phyloP scores from a whole-genome alignment of 1,284 basidiomycete species.

The Cystobasidium slooffiae region DNA sequence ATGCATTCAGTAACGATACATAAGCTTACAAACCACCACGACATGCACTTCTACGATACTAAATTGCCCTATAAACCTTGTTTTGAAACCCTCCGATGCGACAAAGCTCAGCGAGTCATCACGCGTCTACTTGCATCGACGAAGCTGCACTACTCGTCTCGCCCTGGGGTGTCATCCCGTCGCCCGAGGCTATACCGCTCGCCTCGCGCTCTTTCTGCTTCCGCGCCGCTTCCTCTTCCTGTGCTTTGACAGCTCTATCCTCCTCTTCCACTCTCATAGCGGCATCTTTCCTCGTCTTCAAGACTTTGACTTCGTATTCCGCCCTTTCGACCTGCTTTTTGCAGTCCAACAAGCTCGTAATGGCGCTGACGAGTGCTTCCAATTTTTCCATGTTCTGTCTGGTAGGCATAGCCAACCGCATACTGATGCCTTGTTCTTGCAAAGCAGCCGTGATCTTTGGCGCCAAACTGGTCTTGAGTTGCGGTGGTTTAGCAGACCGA shows the following conservation, averaged over 20 bases:
- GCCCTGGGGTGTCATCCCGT: slow-evolving; percentile 5
- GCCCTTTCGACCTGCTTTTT: slow-evolving; percentile 85
- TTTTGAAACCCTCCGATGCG: neutral
- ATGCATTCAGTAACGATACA: slow-evolving; percentile 13
- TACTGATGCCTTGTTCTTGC: slow-evolving; percentile 69
- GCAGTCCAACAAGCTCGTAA: slow-evolving; percentile 75
- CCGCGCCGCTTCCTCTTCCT: slow-evolving; percentile 29
- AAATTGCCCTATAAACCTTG: neutral
- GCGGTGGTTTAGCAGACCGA: slow-evolving; percentile 78
- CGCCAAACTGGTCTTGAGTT: slow-evolving; percentile 72
- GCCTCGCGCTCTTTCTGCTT: slow-evolving; percentile 23
- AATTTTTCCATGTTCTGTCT: slow-evolving; percentile 72
- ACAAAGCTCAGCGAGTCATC: neutral
- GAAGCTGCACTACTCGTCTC: slow-evolving; percentile 17
- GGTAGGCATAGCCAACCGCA: slow-evolving; percentile 88
- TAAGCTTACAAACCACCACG: neutral
- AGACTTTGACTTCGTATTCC: slow-evolving; percentile 76
- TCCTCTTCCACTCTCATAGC: slow-evolving; percentile 39
- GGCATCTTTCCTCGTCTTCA: slow-evolving; percentile 58
- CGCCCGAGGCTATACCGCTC: slow-evolving; percentile 5
- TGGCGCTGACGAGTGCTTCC: slow-evolving; percentile 73
- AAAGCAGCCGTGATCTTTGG: slow-evolving; percentile 73
- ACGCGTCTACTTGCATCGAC: slow-evolving; percentile 35
- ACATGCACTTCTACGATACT: neutral
- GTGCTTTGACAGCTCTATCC: slow-evolving; percentile 31